Percentiles rank a stretch among this genome's conserved stretches.
These are phyloP conservation scores for Furcasterigmium sp. DNA, from an alignment of 2,329 filamentous ascomycete genomes.

Conservation along the genomic window DNA sequence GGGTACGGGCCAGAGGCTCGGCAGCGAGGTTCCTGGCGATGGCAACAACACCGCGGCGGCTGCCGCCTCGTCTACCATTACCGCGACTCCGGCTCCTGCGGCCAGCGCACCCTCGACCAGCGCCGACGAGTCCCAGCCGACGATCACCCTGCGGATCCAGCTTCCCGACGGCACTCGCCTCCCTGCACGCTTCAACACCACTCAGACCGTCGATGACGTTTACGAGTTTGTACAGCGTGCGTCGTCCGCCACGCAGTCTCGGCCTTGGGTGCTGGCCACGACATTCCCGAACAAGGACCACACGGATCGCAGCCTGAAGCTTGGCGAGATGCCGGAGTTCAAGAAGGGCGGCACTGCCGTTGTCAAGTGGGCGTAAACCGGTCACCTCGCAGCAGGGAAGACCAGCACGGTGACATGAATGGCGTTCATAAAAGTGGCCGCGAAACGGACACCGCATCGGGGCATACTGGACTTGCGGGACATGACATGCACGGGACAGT, in stretches of 20 bases:
- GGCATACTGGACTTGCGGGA: too few relatives aligned
- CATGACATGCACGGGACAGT: too few relatives aligned
- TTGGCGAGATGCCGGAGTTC: constrained; percentile 59
- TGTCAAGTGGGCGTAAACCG: constrained; percentile 46
- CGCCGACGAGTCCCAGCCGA: constrained; percentile 63
- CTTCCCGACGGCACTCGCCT: constrained; percentile 72
- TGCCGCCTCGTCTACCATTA: constrained; percentile 15
- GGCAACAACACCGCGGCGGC: constrained; percentile 9
- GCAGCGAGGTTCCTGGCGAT: constrained; percentile 68
- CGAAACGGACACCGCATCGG: too few relatives aligned
- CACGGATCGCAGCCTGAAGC: constrained; percentile 55
- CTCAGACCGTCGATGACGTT: constrained; percentile 70
- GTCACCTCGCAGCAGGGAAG: too few relatives aligned
- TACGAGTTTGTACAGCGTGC: constrained; percentile 70
- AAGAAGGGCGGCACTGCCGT: constrained; percentile 61
- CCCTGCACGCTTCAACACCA: constrained; percentile 76
- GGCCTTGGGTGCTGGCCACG: constrained; percentile 72
- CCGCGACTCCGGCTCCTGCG: constrained; percentile 21
- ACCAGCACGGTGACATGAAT: background rate
- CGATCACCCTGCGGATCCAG: constrained; percentile 68
- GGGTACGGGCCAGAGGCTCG: constrained; percentile 67
- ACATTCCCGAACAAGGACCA: constrained; percentile 82
- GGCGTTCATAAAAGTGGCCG: constrained; percentile 10
- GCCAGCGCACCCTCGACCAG: constrained; percentile 19
- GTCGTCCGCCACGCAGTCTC: constrained; percentile 46